Evolutionary conservation across 2,329 filamentous ascomycete species (phyloP).

Genomic region (Venturia nashicola): DNA sequence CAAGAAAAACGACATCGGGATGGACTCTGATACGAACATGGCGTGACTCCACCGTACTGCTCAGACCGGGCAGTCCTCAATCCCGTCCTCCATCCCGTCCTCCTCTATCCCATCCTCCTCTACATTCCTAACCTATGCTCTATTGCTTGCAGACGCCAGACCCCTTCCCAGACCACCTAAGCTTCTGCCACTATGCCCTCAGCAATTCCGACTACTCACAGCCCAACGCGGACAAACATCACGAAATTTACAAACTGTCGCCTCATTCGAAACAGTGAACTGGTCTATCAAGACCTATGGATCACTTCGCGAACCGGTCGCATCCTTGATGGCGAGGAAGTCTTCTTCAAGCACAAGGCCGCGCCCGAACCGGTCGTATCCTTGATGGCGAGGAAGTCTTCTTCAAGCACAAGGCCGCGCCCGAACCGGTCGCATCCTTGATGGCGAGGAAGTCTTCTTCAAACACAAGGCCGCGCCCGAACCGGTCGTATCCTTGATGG

Average conservation of each 20-base stretch:
- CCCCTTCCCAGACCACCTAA: background rate
- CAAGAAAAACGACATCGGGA: too few species aligned
- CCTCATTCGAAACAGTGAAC: slow-evolving; percentile 52
- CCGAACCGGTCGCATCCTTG: slow-evolving; percentile 68
- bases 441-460: slow-evolving; percentile 52
- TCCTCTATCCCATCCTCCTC: too few species aligned
- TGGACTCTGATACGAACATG: too few species aligned
- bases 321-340: slow-evolving; percentile 58
- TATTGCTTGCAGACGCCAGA: background rate
- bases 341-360: slow-evolving; percentile 54
- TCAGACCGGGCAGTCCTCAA: too few species aligned
- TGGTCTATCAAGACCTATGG: slow-evolving; percentile 77
- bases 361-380: slow-evolving; percentile 76
- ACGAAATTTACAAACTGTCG: slow-evolving; percentile 87
- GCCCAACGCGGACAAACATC: slow-evolving; percentile 38
- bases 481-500: slow-evolving; percentile 72
- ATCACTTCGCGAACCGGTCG: slow-evolving; percentile 71
- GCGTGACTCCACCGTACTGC: background rate
- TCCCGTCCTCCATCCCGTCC: too few species aligned
- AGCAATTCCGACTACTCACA: slow-evolving; percentile 15
- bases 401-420: too few species aligned
- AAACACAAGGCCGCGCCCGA: too few species aligned
- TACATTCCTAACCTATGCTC: background rate
- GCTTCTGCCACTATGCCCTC: slow-evolving; percentile 24
- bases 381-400: slow-evolving; percentile 54